Conservation (phyloP, 768 basidiomycete species). For the Tulasnella sp. region DNA sequence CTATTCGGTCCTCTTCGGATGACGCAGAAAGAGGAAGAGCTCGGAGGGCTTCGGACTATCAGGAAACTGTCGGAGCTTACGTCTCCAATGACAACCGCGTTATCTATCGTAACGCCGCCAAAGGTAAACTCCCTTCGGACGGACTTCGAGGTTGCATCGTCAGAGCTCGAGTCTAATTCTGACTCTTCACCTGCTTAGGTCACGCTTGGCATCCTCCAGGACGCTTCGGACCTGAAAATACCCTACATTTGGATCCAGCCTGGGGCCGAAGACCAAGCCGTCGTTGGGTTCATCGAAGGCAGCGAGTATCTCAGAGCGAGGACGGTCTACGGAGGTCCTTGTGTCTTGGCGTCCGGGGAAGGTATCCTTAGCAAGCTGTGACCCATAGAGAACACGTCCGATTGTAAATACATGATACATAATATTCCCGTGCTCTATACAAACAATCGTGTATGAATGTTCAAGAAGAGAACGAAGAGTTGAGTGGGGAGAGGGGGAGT, state of each 20-base stretch:
- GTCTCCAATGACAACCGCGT: slow-evolving; percentile 60
- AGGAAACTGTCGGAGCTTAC: slow-evolving; percentile 54
- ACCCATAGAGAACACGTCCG: not conserved
- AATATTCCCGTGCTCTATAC: not conserved
- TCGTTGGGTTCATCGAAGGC: slow-evolving; percentile 60
- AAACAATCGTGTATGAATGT: not conserved
- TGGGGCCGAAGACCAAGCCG: slow-evolving; percentile 68
- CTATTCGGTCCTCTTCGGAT: not conserved
- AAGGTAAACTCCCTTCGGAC: slow-evolving; percentile 45
- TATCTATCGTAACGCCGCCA: slow-evolving; percentile 75
- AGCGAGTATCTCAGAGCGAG: slow-evolving; percentile 43
- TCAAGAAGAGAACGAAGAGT: not conserved
- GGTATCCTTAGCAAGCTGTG: not conserved
- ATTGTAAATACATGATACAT: not conserved
- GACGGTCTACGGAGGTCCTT: slow-evolving; percentile 80
- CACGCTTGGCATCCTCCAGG: slow-evolving; percentile 62
- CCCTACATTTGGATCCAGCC: slow-evolving; percentile 87
- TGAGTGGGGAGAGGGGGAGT: not conserved
- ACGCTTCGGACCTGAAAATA: slow-evolving; percentile 65
- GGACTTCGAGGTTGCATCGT: too few species aligned
- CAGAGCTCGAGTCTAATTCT: not conserved
- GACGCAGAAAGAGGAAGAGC: slow-evolving; percentile 59
- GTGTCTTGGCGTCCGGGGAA: slow-evolving; percentile 72
- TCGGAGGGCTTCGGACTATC: slow-evolving; percentile 63
- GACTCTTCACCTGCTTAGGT: slow-evolving; percentile 46